phyloP scores from a whole-genome alignment of 768 basidiomycete species.

The Mycena vitilis region DNA sequence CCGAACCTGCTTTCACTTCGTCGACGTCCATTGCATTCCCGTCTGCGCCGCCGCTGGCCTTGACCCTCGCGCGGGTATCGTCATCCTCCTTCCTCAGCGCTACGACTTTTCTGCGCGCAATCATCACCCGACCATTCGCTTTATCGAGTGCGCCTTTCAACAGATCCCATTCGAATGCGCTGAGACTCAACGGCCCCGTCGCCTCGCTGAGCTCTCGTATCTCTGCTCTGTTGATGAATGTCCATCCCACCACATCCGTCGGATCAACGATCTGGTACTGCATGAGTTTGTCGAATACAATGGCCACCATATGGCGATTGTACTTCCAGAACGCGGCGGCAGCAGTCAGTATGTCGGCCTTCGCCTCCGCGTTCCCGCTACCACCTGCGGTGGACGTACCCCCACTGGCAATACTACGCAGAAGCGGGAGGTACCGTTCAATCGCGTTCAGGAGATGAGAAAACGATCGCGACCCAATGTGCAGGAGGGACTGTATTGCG shows the following conservation, averaged over 20 bases:
- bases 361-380: constrained; percentile 63
- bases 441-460: constrained; percentile 98
- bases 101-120: constrained; percentile 79
- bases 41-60: constrained; percentile 66
- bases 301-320: constrained; percentile 87
- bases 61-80: constrained; percentile 80
- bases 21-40: constrained; percentile 81
- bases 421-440: constrained; percentile 88
- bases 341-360: constrained; percentile 76
- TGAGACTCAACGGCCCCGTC: constrained; percentile 56
- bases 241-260: constrained; percentile 88
- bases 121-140: constrained; percentile 87
- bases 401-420: constrained; percentile 72
- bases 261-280: constrained; percentile 99
- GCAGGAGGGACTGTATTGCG: constrained; percentile 86
- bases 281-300: constrained; percentile 98
- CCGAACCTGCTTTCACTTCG: constrained; percentile 63
- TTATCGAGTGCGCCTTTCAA: constrained; percentile 88
- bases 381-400: constrained; percentile 51
- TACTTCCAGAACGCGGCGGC: constrained; percentile 85
- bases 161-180: constrained; percentile 86
- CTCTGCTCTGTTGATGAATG: constrained; percentile 70
- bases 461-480: constrained; percentile 95
- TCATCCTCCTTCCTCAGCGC: constrained; percentile 90
- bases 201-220: constrained; percentile 52